Percentiles rank a stretch among this genome's conserved stretches.
Evolutionary conservation across 441 rosid species (phyloP).

Genomic region (Populus hybrid): DNA sequence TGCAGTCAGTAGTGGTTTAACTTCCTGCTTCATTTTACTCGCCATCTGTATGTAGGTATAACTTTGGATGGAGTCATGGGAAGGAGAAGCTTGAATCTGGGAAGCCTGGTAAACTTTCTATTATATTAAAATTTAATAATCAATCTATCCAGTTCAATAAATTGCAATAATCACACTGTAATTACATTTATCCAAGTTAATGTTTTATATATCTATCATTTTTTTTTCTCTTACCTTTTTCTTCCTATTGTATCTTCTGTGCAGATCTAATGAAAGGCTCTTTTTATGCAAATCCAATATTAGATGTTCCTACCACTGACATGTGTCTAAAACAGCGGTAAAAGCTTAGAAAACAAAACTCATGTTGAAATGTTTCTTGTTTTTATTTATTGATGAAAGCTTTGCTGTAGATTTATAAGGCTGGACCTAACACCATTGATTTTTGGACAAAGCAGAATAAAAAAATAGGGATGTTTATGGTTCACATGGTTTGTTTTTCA

Average conservation of each 20-base stretch:
- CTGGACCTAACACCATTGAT: background rate
- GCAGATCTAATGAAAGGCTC: conserved; percentile 88
- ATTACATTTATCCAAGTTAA: background rate
- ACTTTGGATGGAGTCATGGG: conserved; percentile 98
- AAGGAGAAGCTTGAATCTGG: conserved; percentile 95
- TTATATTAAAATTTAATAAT: conserved; percentile 2
- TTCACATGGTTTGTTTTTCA: background rate
- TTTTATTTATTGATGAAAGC: background rate
- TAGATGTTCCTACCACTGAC: conserved; percentile 74
- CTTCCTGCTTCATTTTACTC: background rate
- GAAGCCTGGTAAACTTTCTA: conserved; percentile 59
- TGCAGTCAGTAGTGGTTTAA: background rate
- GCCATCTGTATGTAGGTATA: conserved; percentile 51
- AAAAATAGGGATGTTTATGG: background rate
- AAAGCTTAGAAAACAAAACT: conserved; percentile 11
- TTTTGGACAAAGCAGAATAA: background rate
- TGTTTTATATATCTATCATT: background rate
- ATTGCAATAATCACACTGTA: background rate
- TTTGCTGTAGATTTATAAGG: conserved; percentile 11
- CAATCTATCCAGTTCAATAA: background rate
- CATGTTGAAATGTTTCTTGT: conserved; percentile 9
- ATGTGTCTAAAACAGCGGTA: conserved; percentile 54
- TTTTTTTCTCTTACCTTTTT: conserved; percentile 4
- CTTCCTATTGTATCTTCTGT: conserved; percentile 3
- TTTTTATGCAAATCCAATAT: conserved; percentile 77